Base-by-base conservation (phyloP, 257 asterid genomes). In the Salvia splendens region DNA sequence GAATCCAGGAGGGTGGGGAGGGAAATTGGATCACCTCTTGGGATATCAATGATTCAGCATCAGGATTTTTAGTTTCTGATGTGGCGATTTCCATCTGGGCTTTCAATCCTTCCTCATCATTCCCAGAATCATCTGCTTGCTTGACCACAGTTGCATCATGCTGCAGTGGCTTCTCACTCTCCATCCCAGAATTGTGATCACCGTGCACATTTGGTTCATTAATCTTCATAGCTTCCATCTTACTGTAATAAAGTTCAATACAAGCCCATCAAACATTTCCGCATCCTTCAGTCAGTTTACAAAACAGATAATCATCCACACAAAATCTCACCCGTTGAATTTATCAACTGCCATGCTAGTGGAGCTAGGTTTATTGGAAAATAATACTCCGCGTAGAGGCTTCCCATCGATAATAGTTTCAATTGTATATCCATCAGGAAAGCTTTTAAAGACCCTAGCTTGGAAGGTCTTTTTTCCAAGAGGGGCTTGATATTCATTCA, bases 321-420 rank as follows among this genome's bases (percentile, higher is more conserved):
- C 8, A 65, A 12, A 61, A 20, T 53, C 69, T 77, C 71, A 88
- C 96, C 86, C 78, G 52, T 49, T 79, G 61, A 82, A 74, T 73
- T 67, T 77, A 59, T 78, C 87, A 51, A 63, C 74, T 15, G 79
- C 71, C 58, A 68, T 71, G 82, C 77, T 74, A 75, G 55, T 47
- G 56, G 82, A 73, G 73, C 69, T 76, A 57, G 83, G 83, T 78
- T 80, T 85, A 64, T 79, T 80, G 67, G 93, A 83, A 81, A 94
- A 87, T 47, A 94, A 35, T 46, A 94, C 72, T 68, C 99, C 99
- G 64, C 86, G 90, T 65, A 94, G 92, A 71, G 80, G 87, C 81
- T 77, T 86, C 64, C 98, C 99, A 74, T 89, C 96, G 35, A 94
- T 88, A 69, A 85, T 45, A 65, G 99, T 91, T 81, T 91, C 99